Evolutionary conservation across 495 filamentous ascomycete species (phyloP), one percentile per base, ranked within the genome.

Genomic region (Penicillium mononematosum): DNA sequence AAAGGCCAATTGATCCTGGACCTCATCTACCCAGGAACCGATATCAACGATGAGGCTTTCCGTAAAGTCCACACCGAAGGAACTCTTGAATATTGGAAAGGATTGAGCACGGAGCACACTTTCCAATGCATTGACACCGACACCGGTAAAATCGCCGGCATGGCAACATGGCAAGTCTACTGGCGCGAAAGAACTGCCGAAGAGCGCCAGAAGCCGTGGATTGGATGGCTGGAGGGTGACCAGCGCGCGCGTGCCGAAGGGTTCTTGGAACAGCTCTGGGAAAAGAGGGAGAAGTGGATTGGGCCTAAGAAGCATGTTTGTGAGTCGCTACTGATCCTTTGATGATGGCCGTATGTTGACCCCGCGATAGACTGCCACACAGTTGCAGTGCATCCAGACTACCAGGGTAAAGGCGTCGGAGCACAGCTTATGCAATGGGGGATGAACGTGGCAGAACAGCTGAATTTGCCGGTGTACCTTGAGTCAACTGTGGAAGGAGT

Each of bases 51-150:
- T 16, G 42, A 60, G 14, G 59, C 69, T 46, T 68, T 74, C 63
- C 69, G 70, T 27, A 55, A 64, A 31, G 70, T 63, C 4, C 74
- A 77, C 50, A 61, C 68, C 16, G 66, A 67, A 25, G 66, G 58
- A 1, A 72, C 59, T 11, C 58, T 62, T 24, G 60, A 65, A 38
- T 74, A 65, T 55, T 75, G 71, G 70, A 58, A 65, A 46, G 60
- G 50, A 14, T 58, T 62, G 45, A 59, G 36, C 31, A 66, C 58
- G 27, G 65, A 72, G 22, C 70, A 75, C 41, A 75, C 71, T 7
- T 58, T 70, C 48, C 75, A 77, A 53, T 75, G 73, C 50, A 55
- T 77, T 6, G 69, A 76, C 48, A 48, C 58, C 4, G 60, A 55
- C 39, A 72, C 63, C 2, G 69, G 66, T 4, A 53, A 67, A 22